phyloP scores from a whole-genome alignment of 805 yeast species.

The Starmerella tilneyi region DNA sequence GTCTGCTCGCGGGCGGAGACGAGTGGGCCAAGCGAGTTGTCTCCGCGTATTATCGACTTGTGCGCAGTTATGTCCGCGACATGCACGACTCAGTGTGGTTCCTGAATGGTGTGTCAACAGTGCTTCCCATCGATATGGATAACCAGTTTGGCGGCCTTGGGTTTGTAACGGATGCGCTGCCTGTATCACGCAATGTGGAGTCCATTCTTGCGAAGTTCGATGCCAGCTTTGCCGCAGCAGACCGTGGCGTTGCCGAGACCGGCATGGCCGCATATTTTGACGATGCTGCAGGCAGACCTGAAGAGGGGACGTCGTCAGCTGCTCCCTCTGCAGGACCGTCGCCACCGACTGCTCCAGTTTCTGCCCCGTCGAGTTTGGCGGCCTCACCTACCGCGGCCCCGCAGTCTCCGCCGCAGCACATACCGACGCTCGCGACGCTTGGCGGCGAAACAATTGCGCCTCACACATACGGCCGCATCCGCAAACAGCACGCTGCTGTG shows the following conservation, averaged over 20 bases:
- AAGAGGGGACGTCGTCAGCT: background rate
- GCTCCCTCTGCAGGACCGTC: background rate
- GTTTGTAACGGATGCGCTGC: constrained; percentile 38
- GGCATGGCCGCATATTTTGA: background rate
- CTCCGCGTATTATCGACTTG: constrained; percentile 73
- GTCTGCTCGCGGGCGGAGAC: constrained; percentile 74
- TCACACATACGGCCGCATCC: constrained; percentile 18
- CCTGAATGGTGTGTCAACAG: constrained; percentile 79
- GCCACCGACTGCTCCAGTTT: constrained; percentile 3
- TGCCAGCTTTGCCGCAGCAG: constrained; percentile 25
- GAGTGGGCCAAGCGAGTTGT: constrained; percentile 80
- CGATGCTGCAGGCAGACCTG: background rate
- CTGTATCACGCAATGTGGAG: constrained; percentile 25
- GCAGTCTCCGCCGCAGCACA: constrained; percentile 8
- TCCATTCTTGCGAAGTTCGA: constrained; percentile 25
- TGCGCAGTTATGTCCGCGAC: constrained; percentile 72
- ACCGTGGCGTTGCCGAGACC: constrained; percentile 5
- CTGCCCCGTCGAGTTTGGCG: constrained; percentile 2
- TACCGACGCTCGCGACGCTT: background rate
- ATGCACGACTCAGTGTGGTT: constrained; percentile 91
- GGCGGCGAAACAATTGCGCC: constrained; percentile 11
- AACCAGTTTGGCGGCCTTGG: constrained; percentile 56
- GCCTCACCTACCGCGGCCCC: constrained; percentile 3
- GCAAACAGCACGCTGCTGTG: constrained; percentile 14
- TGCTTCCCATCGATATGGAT: constrained; percentile 84